phyloP scores from a whole-genome alignment of 768 basidiomycete species.

The Rhizopogon salebrosus region DNA sequence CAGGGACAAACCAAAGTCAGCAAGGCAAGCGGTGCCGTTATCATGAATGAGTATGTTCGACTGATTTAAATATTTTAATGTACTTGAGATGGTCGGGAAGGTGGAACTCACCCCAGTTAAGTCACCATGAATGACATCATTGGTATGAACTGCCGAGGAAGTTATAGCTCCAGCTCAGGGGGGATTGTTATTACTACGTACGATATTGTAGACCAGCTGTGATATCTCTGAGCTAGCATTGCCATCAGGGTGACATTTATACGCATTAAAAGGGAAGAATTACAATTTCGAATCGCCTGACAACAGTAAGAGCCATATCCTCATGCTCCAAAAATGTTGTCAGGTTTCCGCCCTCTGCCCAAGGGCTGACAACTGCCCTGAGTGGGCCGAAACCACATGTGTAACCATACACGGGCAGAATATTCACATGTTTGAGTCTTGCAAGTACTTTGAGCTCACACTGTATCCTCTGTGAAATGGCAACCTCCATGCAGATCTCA shows the following conservation, averaged over 20 bases:
- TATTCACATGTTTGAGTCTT: slow-evolving; percentile 12
- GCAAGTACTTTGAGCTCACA: slow-evolving; percentile 17
- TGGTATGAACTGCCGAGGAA: neutral
- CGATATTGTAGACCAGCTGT: slow-evolving; percentile 17
- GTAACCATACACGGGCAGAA: slow-evolving; percentile 13
- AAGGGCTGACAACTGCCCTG: slow-evolving; percentile 16
- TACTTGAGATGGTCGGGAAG: neutral
- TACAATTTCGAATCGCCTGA: slow-evolving; percentile 13
- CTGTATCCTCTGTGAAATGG: slow-evolving; percentile 7
- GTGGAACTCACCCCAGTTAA: neutral
- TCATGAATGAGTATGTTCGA: slow-evolving; percentile 29
- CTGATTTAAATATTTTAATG: neutral
- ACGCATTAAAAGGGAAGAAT: neutral
- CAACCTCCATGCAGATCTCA: neutral
- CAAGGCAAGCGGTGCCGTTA: slow-evolving; percentile 33
- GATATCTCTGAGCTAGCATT: neutral
- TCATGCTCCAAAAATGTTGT: slow-evolving; percentile 7
- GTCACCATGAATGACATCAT: slow-evolving; percentile 1
- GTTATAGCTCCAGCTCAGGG: neutral
- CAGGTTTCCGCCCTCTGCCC: slow-evolving; percentile 13
- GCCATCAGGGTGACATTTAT: neutral
- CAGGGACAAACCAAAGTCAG: slow-evolving; percentile 38
- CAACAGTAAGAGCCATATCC: slow-evolving; percentile 1
- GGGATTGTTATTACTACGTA: neutral
- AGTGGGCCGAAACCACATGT: slow-evolving; percentile 15